Conservation (phyloP, 176 grass and related monocot species). For the Oryza longistaminata region DNA sequence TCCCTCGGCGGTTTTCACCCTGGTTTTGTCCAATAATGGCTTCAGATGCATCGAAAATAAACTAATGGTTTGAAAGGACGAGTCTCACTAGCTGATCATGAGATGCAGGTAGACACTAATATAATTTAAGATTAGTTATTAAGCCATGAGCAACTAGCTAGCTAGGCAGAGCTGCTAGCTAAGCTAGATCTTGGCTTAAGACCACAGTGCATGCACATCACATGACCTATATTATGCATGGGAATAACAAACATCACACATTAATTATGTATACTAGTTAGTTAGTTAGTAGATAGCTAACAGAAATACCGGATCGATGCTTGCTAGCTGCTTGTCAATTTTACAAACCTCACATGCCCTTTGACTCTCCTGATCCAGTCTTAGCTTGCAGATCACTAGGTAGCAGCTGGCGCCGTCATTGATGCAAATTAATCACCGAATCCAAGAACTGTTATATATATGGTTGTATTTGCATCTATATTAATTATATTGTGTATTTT, state of each 20-base stretch:
- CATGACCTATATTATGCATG: conserved; percentile 32
- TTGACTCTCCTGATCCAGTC: conserved; percentile 38
- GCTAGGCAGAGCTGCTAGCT: not conserved
- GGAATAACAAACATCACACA: conserved; percentile 4
- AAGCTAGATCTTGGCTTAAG: conserved; percentile 36
- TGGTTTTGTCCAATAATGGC: not conserved
- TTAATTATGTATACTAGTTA: not conserved
- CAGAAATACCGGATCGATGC: conserved; percentile 47
- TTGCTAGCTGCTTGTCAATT: not conserved
- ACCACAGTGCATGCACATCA: conserved; percentile 28
- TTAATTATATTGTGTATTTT: not conserved
- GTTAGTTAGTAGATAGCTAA: conserved; percentile 38
- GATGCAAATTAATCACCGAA: not conserved
- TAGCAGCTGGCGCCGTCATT: not conserved
- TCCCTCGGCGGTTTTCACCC: too few species aligned
- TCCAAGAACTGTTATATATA: not conserved
- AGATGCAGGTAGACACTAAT: conserved; percentile 38
- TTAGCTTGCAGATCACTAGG: not conserved
- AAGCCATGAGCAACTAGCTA: not conserved
- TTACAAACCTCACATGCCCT: conserved; percentile 32
- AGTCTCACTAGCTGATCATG: not conserved
- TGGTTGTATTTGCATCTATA: not conserved
- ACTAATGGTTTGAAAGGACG: conserved; percentile 25
- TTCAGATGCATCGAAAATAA: conserved; percentile 26
- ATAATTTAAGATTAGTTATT: conserved; percentile 16